These are phyloP conservation scores for Tetrahymena malaccensis DNA, from an alignment of 73 alveolate species.

Conservation along the genomic window DNA sequence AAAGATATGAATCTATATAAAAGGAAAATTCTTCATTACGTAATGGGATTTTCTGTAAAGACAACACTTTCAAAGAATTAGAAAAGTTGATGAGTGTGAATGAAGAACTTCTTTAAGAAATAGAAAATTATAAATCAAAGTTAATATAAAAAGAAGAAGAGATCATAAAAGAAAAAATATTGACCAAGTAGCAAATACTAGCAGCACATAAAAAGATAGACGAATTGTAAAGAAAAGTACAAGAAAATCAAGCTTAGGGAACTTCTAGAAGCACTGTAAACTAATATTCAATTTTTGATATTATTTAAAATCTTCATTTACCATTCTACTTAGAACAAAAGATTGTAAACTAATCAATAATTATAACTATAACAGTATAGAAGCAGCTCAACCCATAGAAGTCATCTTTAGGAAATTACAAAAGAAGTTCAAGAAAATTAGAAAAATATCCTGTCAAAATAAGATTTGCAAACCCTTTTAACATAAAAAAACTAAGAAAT, in stretches of 20 bases:
- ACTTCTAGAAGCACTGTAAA: not conserved
- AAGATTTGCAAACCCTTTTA: not conserved
- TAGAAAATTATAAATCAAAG: not conserved
- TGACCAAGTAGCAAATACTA: not conserved
- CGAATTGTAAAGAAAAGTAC: not conserved
- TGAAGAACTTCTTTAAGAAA: not conserved
- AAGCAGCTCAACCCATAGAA: not conserved
- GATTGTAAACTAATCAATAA: not conserved
- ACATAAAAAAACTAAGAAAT: not conserved
- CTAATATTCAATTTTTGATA: not conserved
- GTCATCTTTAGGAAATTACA: not conserved
- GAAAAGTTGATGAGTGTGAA: not conserved
- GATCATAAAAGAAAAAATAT: not conserved
- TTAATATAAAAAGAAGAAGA: not conserved
- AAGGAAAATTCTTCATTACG: not conserved
- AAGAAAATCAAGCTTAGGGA: not conserved
- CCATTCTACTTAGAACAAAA: no score
- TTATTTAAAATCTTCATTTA: no score
- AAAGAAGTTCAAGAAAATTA: not conserved
- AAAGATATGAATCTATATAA: not conserved
- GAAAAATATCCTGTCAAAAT: not conserved
- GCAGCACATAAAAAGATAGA: not conserved
- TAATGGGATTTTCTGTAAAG: not conserved
- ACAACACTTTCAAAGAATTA: not conserved
- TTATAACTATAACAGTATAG: not conserved